Base-by-base conservation (phyloP, 1,139 yeast species). In the Casaregolazyma lundiana region DNA sequence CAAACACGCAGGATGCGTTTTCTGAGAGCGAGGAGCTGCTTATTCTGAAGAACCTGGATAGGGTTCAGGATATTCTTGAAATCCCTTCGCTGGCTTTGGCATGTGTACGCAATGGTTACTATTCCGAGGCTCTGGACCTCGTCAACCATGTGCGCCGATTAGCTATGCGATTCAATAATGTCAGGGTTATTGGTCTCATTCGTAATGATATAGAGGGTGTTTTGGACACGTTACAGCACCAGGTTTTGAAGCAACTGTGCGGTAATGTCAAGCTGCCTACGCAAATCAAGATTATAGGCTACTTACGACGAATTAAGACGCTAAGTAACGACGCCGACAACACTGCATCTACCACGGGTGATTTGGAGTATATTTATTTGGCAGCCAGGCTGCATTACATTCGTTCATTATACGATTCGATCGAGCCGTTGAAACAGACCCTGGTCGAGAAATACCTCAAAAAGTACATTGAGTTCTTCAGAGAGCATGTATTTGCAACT, bases 61-160 rank as follows among this genome's bases (percentile, higher is more conserved):
- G 81, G 22, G 73, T 89, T 8, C 77, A 85, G 52, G 96, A 87
- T 57, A 74, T 89, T 8, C 70, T 90, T 52, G 96, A 88, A 59
- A 69, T 92, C 26, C 97, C 97, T 0, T 76, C 94, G 1, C 65
- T 90, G 45, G 81, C 94, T 36, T 75, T 80, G 46, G 79, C 90
- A n/a, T 87, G 97, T 64, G 87, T 89, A 5, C 72, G 79, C 45
- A 84, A 85, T 46, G 96, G 96, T 0, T 86, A 86, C 61, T 92
- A 89, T 61, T 86, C 89, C 36, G 96, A 89, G 58, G 89, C 96
- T 5, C 74, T 90, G 32, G 95, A 87, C 55, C 77, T 86, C 15
- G 81, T 88, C 15, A 75, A 83, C 38, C 80, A 85, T 59, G 78
- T 85, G 0, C 77, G 81, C 51, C 73, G 95, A 43, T 69, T 90